These are phyloP conservation scores for Apostasia shenzhenica DNA, from an alignment of 106 monocot genomes.

Conservation along the genomic window DNA sequence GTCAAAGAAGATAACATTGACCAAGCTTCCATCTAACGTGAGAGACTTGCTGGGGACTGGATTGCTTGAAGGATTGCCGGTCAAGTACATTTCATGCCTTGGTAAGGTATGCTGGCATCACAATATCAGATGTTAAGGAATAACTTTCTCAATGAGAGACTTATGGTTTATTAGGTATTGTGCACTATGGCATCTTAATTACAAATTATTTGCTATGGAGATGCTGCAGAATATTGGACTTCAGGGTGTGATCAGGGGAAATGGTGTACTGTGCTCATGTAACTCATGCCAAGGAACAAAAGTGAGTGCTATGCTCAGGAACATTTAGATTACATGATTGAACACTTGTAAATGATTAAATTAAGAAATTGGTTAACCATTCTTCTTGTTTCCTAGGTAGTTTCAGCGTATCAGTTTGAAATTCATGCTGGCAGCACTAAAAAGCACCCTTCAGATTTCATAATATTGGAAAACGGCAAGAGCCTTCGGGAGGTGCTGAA, in stretches of 20 bases:
- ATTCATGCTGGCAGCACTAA: constrained; percentile 87
- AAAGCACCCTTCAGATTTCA: constrained; percentile 85
- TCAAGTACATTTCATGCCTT: constrained; percentile 45
- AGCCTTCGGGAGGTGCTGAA: constrained; percentile 66
- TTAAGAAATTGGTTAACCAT: constrained; percentile 4
- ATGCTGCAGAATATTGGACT: constrained; percentile 40
- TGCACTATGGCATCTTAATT: not conserved
- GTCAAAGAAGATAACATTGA: constrained; percentile 74
- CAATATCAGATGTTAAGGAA: not conserved
- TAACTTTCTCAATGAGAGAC: not conserved
- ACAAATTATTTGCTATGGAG: too few species aligned
- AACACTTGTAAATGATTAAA: not conserved
- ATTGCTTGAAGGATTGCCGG: constrained; percentile 74
- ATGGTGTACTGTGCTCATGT: constrained; percentile 74
- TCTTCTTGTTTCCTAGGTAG: constrained; percentile 31
- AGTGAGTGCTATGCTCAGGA: constrained; percentile 26
- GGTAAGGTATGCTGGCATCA: constrained; percentile 41
- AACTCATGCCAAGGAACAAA: constrained; percentile 57
- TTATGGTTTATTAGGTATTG: constrained; percentile 1
- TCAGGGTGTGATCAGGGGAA: constrained; percentile 58
- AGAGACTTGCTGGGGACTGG: constrained; percentile 75
- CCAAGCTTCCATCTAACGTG: constrained; percentile 56
- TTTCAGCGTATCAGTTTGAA: constrained; percentile 79
- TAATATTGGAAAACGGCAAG: constrained; percentile 79
- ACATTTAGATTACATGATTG: not conserved